These are phyloP conservation scores for Sugiyamaella smithiae DNA, from an alignment of 805 yeast genomes.

Conservation along the genomic window DNA sequence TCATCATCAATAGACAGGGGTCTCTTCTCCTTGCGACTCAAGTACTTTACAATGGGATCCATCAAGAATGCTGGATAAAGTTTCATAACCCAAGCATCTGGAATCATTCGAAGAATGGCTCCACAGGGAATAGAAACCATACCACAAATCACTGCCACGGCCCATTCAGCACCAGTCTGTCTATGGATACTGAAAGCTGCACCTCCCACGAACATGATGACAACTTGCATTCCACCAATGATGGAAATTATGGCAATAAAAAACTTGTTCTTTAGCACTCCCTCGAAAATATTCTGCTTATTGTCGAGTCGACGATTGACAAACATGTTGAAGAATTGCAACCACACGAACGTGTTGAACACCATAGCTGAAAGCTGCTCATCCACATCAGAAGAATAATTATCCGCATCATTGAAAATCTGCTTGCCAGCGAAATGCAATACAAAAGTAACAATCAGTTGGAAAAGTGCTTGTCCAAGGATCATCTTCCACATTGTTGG, in stretches of 20 bases:
- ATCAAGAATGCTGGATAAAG: slow-evolving; percentile 26
- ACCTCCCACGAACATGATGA: slow-evolving; percentile 97
- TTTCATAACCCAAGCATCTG: slow-evolving; percentile 52
- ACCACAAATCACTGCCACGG: slow-evolving; percentile 79
- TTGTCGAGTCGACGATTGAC: slow-evolving; percentile 86
- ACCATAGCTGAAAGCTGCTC: slow-evolving; percentile 77
- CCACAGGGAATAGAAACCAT: slow-evolving; percentile 80
- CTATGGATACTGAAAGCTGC: slow-evolving; percentile 82
- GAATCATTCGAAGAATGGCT: slow-evolving; percentile 67
- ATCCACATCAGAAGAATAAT: slow-evolving; percentile 41
- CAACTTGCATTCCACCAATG: slow-evolving; percentile 79
- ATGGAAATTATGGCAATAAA: slow-evolving; percentile 68
- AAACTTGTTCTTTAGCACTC: slow-evolving; percentile 77
- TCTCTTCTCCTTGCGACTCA: slow-evolving; percentile 18
- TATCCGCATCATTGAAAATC: slow-evolving; percentile 44
- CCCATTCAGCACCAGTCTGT: slow-evolving; percentile 89
- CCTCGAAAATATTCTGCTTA: slow-evolving; percentile 79
- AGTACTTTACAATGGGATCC: slow-evolving; percentile 18
- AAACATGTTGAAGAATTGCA: slow-evolving; percentile 90
- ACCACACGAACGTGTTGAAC: slow-evolving; percentile 96
- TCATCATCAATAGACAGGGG: slow-evolving; percentile 21
- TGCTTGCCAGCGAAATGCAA: slow-evolving; percentile 74
- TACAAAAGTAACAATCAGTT: slow-evolving; percentile 72
- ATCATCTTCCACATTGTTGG: slow-evolving; percentile 99
- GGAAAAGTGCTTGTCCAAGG: slow-evolving; percentile 77